phyloP scores from a whole-genome alignment of 352 stramenopile species.

The Pythium sp. region DNA sequence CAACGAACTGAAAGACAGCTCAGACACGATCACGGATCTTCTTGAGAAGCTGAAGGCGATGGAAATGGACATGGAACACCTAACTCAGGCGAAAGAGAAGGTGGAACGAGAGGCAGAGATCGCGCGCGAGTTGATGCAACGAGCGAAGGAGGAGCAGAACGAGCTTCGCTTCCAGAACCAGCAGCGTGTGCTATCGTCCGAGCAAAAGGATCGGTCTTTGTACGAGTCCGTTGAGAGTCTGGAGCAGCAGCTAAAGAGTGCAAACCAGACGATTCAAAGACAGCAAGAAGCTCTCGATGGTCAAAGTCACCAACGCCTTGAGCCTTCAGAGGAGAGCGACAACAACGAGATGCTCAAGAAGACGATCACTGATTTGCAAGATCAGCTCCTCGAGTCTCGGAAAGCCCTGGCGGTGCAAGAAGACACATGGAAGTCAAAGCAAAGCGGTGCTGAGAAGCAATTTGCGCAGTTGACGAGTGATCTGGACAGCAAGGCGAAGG shows the following conservation, averaged over 20 bases:
- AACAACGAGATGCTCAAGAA: conserved; percentile 19
- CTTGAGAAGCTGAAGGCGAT: conserved; percentile 37
- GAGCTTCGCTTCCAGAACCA: conserved; percentile 63
- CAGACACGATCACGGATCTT: conserved; percentile 33
- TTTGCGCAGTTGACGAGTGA: conserved; percentile 2
- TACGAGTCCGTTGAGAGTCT: conserved; percentile 38
- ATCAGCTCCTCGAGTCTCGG: conserved; percentile 26
- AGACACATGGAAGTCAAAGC: conserved; percentile 21
- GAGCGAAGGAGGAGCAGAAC: conserved; percentile 47
- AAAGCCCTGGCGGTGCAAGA: conserved; percentile 29
- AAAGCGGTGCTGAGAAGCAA: neutral
- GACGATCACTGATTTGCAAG: conserved; percentile 29
- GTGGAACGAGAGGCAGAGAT: conserved; percentile 36
- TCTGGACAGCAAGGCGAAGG: neutral
- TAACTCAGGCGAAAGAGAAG: conserved; percentile 22
- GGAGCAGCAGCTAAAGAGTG: conserved; percentile 30
- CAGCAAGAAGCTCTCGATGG: conserved; percentile 16
- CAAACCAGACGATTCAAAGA: conserved; percentile 11
- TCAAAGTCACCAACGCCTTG: conserved; percentile 18
- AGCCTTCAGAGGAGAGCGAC: conserved; percentile 20
- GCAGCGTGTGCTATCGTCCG: conserved; percentile 41
- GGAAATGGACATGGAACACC: conserved; percentile 25
- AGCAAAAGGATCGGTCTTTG: conserved; percentile 36
- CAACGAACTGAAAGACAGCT: conserved; percentile 49
- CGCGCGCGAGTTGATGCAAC: conserved; percentile 27